A percentile compares a stretch with the other conserved stretches of the same genome.
phyloP scores from a whole-genome alignment of 75 land plant species.

The Azolla pinnata region DNA sequence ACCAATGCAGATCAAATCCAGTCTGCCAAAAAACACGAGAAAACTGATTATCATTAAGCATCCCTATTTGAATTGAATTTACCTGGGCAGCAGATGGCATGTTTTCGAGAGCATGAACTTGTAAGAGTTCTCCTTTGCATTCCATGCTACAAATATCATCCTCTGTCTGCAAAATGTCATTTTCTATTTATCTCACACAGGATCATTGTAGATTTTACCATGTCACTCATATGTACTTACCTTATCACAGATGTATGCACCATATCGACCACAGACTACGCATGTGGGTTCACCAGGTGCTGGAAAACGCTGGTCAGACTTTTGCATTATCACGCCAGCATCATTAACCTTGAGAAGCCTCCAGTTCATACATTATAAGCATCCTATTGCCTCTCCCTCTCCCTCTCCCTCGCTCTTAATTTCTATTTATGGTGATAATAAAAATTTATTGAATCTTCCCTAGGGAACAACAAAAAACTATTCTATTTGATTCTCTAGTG shows the following conservation, averaged over 20 bases:
- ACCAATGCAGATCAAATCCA: no score
- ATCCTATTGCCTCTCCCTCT: no score
- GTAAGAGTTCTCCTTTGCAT: conserved; percentile 48
- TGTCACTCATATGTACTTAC: conserved; percentile 11
- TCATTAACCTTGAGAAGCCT: no score
- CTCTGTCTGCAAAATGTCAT: conserved; percentile 34
- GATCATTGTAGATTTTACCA: background rate
- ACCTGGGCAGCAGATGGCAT: background rate
- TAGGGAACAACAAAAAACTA: no score
- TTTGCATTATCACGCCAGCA: conserved; percentile 7
- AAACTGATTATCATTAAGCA: no score
- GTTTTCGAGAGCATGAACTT: conserved; percentile 10
- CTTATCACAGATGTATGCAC: conserved; percentile 70
- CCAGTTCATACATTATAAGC: no score
- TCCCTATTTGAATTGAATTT: no score
- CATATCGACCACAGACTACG: conserved; percentile 54
- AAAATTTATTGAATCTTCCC: no score
- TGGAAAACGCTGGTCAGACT: conserved; percentile 49
- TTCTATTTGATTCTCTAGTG: no score
- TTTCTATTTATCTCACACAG: background rate
- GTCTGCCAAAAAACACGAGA: no score
- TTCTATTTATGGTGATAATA: no score
- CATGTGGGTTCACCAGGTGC: conserved; percentile 57
- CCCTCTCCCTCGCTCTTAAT: no score
- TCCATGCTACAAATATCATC: conserved; percentile 73